A percentile compares a stretch with the other conserved stretches of the same genome.
Conservation (phyloP, 2,329 filamentous ascomycete genomes). For the Tolypocladium pustulatum region DNA sequence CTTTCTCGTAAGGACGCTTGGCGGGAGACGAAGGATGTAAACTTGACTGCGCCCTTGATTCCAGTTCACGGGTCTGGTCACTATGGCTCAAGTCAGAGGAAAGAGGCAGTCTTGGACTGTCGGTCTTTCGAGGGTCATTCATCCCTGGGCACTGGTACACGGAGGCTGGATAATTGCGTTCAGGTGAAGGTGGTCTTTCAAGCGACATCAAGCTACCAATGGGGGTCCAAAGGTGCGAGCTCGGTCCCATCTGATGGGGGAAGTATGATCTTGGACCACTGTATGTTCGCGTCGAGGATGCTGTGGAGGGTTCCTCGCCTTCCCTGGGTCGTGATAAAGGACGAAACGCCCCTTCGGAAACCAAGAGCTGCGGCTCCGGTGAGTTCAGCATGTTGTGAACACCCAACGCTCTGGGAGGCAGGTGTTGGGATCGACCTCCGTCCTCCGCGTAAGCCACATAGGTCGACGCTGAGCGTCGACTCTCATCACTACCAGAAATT, state of each 20-base stretch:
- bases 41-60: constrained; percentile 10
- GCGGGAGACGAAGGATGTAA: constrained; percentile 14
- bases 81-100: constrained; percentile 17
- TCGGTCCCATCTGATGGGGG: constrained; percentile 15
- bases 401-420: constrained; percentile 16
- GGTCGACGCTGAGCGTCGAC: constrained; percentile 10
- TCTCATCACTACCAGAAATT: constrained; percentile 10
- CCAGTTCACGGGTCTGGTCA: constrained; percentile 11
- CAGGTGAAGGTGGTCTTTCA: constrained; percentile 17
- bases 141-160: constrained; percentile 20
- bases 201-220: constrained; percentile 14
- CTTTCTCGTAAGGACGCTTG: constrained; percentile 21
- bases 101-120: constrained; percentile 21
- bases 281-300: constrained; percentile 11
- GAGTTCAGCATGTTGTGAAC: constrained; percentile 29
- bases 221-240: constrained; percentile 23
- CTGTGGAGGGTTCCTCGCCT: constrained; percentile 6
- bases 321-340: constrained; percentile 6
- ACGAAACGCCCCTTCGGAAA: constrained; percentile 8
- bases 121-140: constrained; percentile 16
- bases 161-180: constrained; percentile 19
- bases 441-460: constrained; percentile 11
- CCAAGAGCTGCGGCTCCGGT: constrained; percentile 15
- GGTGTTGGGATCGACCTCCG: constrained; percentile 13
- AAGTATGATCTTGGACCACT: constrained; percentile 12